Conservation (phyloP, 805 yeast genomes). For the Wickerhamomyces subpelliculosus region DNA sequence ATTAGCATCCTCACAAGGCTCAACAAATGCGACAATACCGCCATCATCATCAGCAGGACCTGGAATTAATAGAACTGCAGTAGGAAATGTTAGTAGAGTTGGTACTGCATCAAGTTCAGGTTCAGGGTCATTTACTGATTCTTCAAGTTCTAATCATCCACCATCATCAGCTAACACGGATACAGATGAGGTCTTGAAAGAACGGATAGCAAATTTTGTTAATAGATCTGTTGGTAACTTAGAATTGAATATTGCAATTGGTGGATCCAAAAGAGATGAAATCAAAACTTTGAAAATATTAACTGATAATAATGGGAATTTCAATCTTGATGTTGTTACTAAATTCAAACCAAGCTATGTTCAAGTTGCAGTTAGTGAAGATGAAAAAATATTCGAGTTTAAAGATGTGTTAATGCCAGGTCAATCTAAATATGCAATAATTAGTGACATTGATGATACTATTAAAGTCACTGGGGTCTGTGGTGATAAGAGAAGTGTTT, state of each 20-base stretch:
- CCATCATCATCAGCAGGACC: constrained; percentile 4
- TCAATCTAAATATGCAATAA: constrained; percentile 55
- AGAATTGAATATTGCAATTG: constrained; percentile 46
- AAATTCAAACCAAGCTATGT: constrained; percentile 55
- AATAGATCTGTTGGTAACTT: constrained; percentile 59
- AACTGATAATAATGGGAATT: constrained; percentile 67
- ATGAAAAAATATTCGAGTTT: constrained; percentile 40
- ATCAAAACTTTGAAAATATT: constrained; percentile 26
- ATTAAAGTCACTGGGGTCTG: constrained; percentile 85
- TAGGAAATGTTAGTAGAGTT: constrained; percentile 3
- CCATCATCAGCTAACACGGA: constrained; percentile 5
- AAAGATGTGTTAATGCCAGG: constrained; percentile 39
- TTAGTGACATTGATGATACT: constrained; percentile 94
- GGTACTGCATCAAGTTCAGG: constrained; percentile 7
- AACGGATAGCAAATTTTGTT: constrained; percentile 63
- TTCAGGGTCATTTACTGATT: constrained; percentile 2
- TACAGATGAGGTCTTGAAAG: constrained; percentile 45
- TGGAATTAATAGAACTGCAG: no score
- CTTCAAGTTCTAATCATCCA: background rate
- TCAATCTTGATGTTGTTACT: constrained; percentile 45
- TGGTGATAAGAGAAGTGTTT: constrained; percentile 78
- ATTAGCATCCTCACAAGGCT: constrained; percentile 1
- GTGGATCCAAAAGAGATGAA: constrained; percentile 36
- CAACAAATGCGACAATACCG: background rate
- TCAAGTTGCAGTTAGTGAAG: constrained; percentile 40